Percentiles rank a stretch among this genome's conserved stretches.
phyloP scores from a whole-genome alignment of 75 land plant genomes.

The Gnetum montanum region DNA sequence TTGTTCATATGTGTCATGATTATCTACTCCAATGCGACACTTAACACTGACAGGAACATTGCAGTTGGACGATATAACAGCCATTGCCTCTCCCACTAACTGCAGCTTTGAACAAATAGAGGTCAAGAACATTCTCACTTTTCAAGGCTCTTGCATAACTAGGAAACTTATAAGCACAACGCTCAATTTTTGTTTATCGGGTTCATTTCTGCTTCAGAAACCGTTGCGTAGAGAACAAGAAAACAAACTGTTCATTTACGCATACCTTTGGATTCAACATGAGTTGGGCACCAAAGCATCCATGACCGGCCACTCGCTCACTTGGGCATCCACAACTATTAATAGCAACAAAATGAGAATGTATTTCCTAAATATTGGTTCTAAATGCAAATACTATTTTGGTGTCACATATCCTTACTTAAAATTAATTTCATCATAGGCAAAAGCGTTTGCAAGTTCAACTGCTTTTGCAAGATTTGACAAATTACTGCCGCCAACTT shows the following conservation, averaged over 20 bases:
- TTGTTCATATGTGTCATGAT: conserved; percentile 85
- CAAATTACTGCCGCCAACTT: conserved; percentile 85
- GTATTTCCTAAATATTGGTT: background rate
- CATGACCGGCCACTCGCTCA: conserved; percentile 93
- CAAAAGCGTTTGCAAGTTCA: conserved; percentile 69
- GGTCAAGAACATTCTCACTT: background rate
- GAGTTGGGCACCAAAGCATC: conserved; percentile 89
- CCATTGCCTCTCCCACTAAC: conserved; percentile 93
- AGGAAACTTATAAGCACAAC: background rate
- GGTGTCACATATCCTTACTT: conserved; percentile 60
- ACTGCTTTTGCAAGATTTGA: conserved; percentile 78
- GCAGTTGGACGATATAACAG: conserved; percentile 66
- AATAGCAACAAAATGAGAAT: conserved; percentile 4
- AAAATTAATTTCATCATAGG: conserved; percentile 92
- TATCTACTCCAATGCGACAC: conserved; percentile 95
- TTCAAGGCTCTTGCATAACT: background rate
- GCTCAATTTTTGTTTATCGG: no score
- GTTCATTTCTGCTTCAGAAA: no score
- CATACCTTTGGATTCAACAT: conserved; percentile 88
- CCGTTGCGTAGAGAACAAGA: no score
- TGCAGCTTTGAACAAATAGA: conserved; percentile 21
- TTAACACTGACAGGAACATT: conserved; percentile 91
- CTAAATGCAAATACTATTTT: no score
- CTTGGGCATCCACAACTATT: conserved; percentile 98
- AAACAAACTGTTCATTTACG: no score